These are phyloP conservation scores for Aspergillus ruber DNA, from an alignment of 2,329 filamentous ascomycete genomes.

Conservation along the genomic window DNA sequence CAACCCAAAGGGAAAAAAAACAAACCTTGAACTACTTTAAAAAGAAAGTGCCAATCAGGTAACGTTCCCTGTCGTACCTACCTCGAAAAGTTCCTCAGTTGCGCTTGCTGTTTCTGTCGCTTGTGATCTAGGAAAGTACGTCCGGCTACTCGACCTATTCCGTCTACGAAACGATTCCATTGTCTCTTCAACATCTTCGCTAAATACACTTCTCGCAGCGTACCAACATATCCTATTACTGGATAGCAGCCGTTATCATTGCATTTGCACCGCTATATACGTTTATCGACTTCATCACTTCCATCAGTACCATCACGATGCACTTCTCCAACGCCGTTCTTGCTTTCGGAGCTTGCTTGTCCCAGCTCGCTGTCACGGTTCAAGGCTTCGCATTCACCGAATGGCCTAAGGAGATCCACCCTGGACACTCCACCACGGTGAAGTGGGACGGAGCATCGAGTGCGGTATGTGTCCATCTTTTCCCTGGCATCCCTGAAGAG, in stretches of 20 bases:
- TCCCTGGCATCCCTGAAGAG: background rate
- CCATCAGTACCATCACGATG: constrained; percentile 35
- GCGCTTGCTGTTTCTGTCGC: background rate
- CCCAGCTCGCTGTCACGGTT: constrained; percentile 43
- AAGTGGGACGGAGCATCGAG: constrained; percentile 43
- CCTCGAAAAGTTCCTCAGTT: background rate
- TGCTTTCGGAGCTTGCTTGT: constrained; percentile 37
- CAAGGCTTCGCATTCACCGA: constrained; percentile 45
- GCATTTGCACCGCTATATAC: background rate
- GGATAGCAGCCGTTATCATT: no score
- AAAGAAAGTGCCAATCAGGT: background rate
- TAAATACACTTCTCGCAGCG: no score
- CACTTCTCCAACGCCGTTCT: constrained; percentile 46
- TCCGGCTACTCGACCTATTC: background rate
- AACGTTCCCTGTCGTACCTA: background rate
- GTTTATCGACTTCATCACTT: background rate
- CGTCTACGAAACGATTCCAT: background rate
- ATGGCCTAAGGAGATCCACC: constrained; percentile 42
- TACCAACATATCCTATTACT: no score
- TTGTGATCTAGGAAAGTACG: background rate
- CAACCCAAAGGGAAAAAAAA: background rate
- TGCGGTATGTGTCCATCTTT: constrained; percentile 15
- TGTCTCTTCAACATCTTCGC: background rate
- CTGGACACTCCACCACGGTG: constrained; percentile 45
- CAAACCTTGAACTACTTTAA: background rate